These are phyloP conservation scores for Diaporthe citri DNA, from an alignment of 2,329 filamentous ascomycete genomes.

Conservation along the genomic window DNA sequence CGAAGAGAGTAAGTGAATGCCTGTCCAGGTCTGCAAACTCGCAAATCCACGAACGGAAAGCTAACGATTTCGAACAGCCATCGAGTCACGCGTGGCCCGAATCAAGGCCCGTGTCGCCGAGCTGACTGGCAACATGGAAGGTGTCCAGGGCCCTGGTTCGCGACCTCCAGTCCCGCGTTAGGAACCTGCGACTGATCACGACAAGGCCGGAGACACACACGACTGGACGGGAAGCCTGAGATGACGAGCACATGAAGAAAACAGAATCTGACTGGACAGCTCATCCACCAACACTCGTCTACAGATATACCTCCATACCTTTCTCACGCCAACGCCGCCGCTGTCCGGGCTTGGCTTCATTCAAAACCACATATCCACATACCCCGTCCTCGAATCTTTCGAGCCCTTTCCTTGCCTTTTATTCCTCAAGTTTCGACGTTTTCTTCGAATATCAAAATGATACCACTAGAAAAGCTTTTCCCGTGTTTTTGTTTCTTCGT, in stretches of 20 bases:
- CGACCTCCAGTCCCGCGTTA: slow-evolving; percentile 53
- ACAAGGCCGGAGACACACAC: slow-evolving; percentile 42
- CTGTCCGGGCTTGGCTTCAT: slow-evolving; percentile 2
- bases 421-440: slow-evolving; percentile 28
- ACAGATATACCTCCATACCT: slow-evolving; percentile 21
- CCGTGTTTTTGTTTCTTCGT: slow-evolving; percentile 7
- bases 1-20: slow-evolving; percentile 83
- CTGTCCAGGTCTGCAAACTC: no score
- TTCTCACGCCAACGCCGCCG: slow-evolving; percentile 26
- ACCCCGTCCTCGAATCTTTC: slow-evolving; percentile 28
- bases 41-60: slow-evolving; percentile 40
- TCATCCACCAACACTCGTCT: neutral
- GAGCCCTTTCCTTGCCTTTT: slow-evolving; percentile 31
- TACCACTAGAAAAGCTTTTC: slow-evolving; percentile 48
- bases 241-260: neutral
- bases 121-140: slow-evolving; percentile 87
- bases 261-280: neutral
- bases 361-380: slow-evolving; percentile 31
- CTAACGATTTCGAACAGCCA: slow-evolving; percentile 69
- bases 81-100: slow-evolving; percentile 94
- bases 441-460: slow-evolving; percentile 43
- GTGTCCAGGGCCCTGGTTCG: slow-evolving; percentile 54
- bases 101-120: slow-evolving; percentile 98
- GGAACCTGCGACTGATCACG: slow-evolving; percentile 38
- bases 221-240: slow-evolving; percentile 43